These are phyloP conservation scores for Termitomyces sp. DNA, from an alignment of 768 basidiomycete genomes.

Conservation along the genomic window DNA sequence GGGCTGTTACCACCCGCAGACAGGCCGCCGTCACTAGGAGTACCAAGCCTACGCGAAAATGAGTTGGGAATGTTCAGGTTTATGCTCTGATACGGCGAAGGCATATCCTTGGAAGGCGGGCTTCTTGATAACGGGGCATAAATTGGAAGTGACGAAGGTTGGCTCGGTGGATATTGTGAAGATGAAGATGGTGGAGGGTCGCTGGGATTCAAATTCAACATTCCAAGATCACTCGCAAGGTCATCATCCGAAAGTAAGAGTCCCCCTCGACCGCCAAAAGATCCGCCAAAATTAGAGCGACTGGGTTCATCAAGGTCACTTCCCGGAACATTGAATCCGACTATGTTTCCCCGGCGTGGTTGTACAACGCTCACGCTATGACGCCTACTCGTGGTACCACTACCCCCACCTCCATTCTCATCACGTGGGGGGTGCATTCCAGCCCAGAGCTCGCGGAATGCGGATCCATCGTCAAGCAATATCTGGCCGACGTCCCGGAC, in stretches of 20 bases:
- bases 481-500: constrained; percentile 80
- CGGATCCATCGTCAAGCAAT: constrained; percentile 65
- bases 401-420: constrained; percentile 57
- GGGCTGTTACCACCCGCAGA: constrained; percentile 47
- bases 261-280: constrained; percentile 44
- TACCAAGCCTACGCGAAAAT: constrained; percentile 46
- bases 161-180: constrained; percentile 50
- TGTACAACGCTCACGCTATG: constrained; percentile 84
- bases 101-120: constrained; percentile 47
- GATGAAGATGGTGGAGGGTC: constrained; percentile 33
- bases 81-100: constrained; percentile 50
- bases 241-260: constrained; percentile 76
- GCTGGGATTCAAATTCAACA: constrained; percentile 49
- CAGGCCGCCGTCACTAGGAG: constrained; percentile 58
- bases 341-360: constrained; percentile 56
- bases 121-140: constrained; percentile 66
- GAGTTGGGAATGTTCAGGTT: constrained; percentile 51
- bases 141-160: constrained; percentile 72
- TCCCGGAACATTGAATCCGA: constrained; percentile 63
- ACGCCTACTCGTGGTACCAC: constrained; percentile 76
- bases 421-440: constrained; percentile 61
- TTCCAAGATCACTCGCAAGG: constrained; percentile 62
- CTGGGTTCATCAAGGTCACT: constrained; percentile 31
- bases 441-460: constrained; percentile 70
- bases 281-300: constrained; percentile 25